Base-by-base conservation (phyloP, 306 rosid species). In the Dalbergia cultrata region DNA sequence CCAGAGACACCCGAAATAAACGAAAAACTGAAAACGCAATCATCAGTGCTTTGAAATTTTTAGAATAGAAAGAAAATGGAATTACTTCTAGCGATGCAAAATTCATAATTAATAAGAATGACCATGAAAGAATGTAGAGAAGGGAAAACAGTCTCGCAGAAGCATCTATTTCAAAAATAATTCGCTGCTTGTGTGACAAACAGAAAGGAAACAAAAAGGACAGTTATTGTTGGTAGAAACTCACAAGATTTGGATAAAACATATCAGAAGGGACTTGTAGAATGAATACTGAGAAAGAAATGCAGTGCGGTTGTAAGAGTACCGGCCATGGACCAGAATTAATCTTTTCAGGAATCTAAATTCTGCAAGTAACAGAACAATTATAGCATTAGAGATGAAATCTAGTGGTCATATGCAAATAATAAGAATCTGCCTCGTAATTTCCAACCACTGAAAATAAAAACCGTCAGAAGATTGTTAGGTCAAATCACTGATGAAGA, bases 1-100 rank as follows among this genome's bases (percentile, higher is more conserved):
- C 99, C 99, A 65, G 99, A 96, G 79, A 96, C 97, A 45, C 99
- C 99, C 88, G 99, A 96, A 79, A 93, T 84, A 83, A 96, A 96
- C 82, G 99, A 96, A 88, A 96, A 96, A 76, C 99, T 96, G 93
- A 83, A 86, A 81, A 60, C 35, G 81, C 86, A 72, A 60, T 69
- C 53, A 87, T 96, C 86, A 95, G 91, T 66, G 72, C 73, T 70
- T 62, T 56, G 17, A 56, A 77, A 63, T 22, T 3, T 39, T 33
- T 4, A 81, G 50, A 67, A 65, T 65, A 5, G 62, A 86, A 82
- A 75, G 66, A 63, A 79, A 79, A 14, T 7, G 66, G 67, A 68
- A 66, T n/a, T 33, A 41, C 49, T 3, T 37, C 49, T 31, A 33
- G 73, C 67, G 57, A 34, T 33, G 61, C 22, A 26, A 33, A 35